phyloP scores from a whole-genome alignment of 495 filamentous ascomycete species.

The Cetradonia linearis region DNA sequence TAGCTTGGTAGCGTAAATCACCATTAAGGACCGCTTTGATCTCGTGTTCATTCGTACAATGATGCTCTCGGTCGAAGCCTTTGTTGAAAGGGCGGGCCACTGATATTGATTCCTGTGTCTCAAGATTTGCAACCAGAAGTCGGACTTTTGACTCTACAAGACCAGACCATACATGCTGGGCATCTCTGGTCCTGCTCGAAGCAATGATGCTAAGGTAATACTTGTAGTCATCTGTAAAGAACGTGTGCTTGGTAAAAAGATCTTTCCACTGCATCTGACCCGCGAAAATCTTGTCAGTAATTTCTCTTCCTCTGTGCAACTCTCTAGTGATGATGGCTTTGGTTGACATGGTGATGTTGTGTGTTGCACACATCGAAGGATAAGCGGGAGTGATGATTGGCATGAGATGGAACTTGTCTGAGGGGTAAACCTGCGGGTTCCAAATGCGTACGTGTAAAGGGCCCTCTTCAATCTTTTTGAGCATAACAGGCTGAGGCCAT shows the following conservation, averaged over 20 bases:
- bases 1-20: slow-evolving; percentile 55
- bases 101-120: slow-evolving; percentile 60
- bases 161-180: slow-evolving; percentile 78
- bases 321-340: slow-evolving; percentile 75
- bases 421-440: slow-evolving; percentile 84
- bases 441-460: slow-evolving; percentile 74
- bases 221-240: slow-evolving; percentile 86
- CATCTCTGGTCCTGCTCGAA: slow-evolving; percentile 76
- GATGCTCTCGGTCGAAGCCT: slow-evolving; percentile 72
- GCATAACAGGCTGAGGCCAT: slow-evolving; percentile 83
- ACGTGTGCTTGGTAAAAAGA: slow-evolving; percentile 75
- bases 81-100: slow-evolving; percentile 90
- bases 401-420: slow-evolving; percentile 81
- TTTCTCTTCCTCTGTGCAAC: slow-evolving; percentile 61
- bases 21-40: slow-evolving; percentile 60
- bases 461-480: slow-evolving; percentile 81
- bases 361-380: slow-evolving; percentile 91
- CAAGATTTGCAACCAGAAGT: slow-evolving; percentile 68
- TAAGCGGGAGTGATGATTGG: slow-evolving; percentile 95
- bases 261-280: slow-evolving; percentile 74
- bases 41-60: slow-evolving; percentile 60
- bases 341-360: slow-evolving; percentile 82
- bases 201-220: slow-evolving; percentile 87
- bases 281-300: slow-evolving; percentile 70
- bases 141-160: slow-evolving; percentile 88